phyloP scores from a whole-genome alignment of 129 eudicot species.

The Helichrysum umbraculigerum region DNA sequence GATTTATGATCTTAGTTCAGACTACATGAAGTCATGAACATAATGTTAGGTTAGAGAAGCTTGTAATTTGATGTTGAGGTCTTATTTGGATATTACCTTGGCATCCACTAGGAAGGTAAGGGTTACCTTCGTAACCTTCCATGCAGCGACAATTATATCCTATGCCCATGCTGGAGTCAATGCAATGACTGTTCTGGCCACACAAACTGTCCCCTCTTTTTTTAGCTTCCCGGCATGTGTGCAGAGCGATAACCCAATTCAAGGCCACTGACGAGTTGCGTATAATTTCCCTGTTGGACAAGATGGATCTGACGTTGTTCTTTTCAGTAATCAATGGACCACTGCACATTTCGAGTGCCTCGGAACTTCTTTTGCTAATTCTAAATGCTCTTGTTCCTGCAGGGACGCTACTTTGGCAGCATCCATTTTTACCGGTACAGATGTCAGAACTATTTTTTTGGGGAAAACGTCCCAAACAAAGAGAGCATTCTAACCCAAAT shows the following conservation, averaged over 20 bases:
- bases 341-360: neutral
- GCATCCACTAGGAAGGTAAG: neutral
- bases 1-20: neutral
- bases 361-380: neutral
- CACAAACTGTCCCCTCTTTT: neutral
- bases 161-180: neutral
- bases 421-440: neutral
- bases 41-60: neutral
- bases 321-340: neutral
- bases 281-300: neutral
- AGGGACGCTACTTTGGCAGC: neutral
- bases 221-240: neutral
- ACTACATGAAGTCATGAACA: no score
- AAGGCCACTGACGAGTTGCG: neutral
- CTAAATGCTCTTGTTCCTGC: neutral
- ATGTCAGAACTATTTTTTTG: neutral
- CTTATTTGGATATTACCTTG: neutral
- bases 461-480: neutral
- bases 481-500: neutral
- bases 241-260: no score
- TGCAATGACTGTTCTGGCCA: neutral
- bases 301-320: neutral
- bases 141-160: neutral
- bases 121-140: neutral
- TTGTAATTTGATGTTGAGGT: neutral